Evolutionary conservation across 331 rosid genomes (phyloP), one percentile per base, ranked within the genome.

Genomic region (Malus hybrid): DNA sequence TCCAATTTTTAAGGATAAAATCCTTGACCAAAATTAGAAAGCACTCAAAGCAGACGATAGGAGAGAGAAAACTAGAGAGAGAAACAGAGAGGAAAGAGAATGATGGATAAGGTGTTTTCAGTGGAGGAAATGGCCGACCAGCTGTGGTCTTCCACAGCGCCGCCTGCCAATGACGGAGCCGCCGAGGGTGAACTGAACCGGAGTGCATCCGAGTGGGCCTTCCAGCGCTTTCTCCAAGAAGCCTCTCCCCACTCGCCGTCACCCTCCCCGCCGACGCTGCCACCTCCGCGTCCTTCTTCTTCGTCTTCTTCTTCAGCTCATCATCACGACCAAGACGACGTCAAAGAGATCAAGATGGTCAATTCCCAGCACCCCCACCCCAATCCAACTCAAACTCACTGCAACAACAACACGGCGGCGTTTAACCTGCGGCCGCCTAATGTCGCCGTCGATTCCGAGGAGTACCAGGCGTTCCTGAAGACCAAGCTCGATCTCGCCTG

Each of bases 401-500:
- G 46, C 46, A 42, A 27, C 54, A 72, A 66, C 20, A 33, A 42
- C 0, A 10, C 46, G 46, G 46, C 46, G 4, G 46, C 46, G 4
- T 42, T 10, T 42, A 42, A 50, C 10, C 55, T 27, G 3, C 74
- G 77, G 20, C 72, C 46, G 2, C 67, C 85, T 10, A 77, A 66
- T 74, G 33, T 81, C 75, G 79, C 92, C 46, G 71, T 80, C 46
- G 87, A 86, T 83, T 86, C 95, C 2, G 86, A 88, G 10, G 91
- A 90, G 20, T 90, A 89, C 64, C 93, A 87, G 61, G 85, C 93
- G 15, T 80, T 89, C 42, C 99, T 94, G 66, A 94, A 92, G 80
- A 90, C 83, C 89, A 90, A 90, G 77, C 99, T 94, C 76, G 81
- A 94, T 54, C 91, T 90, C 32, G 99, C 99, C 20, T 94, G 99